Percentiles rank a stretch among this genome's conserved stretches.
These are phyloP conservation scores for Pleurotus tuoliensis DNA, from an alignment of 768 basidiomycete species.

Conservation along the genomic window DNA sequence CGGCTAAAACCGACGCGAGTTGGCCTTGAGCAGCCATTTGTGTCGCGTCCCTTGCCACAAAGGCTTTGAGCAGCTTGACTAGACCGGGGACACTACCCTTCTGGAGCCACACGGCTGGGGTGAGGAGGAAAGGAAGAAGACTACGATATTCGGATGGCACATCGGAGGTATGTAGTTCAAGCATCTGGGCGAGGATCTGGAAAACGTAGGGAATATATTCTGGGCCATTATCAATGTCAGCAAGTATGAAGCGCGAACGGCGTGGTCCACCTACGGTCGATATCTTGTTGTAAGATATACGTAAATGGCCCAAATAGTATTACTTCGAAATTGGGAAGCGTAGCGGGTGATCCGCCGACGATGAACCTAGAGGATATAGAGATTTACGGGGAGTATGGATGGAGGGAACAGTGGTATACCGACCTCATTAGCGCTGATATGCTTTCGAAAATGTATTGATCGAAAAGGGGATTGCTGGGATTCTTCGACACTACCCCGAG, in stretches of 20 bases:
- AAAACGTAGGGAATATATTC: constrained; percentile 98
- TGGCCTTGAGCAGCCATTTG: constrained; percentile 71
- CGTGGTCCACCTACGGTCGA: constrained; percentile 62
- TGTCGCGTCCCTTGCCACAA: constrained; percentile 64
- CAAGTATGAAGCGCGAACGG: background rate
- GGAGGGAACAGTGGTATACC: constrained; percentile 5
- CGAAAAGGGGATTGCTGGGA: constrained; percentile 96
- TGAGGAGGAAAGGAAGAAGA: constrained; percentile 79
- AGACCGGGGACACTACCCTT: constrained; percentile 94
- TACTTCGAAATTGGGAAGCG: constrained; percentile 73
- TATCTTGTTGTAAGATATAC: constrained; percentile 85
- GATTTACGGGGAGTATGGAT: too few relatives aligned
- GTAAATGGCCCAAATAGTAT: constrained; percentile 86
- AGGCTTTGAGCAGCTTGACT: constrained; percentile 82
- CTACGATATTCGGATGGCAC: constrained; percentile 76
- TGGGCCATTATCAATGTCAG: constrained; percentile 23
- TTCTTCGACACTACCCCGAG: constrained; percentile 89
- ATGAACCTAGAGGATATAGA: constrained; percentile 56
- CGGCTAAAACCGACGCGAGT: constrained; percentile 74
- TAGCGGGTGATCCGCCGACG: constrained; percentile 61
- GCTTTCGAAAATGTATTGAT: constrained; percentile 96
- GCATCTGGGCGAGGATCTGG: constrained; percentile 94
- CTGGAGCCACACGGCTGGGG: constrained; percentile 86
- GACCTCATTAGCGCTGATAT: constrained; percentile 91
- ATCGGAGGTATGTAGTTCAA: constrained; percentile 66